Percentiles rank a stretch among this genome's conserved stretches.
These are phyloP conservation scores for Desmodesmus armatus DNA, from an alignment of 139 green algal genomes.

Conservation along the genomic window DNA sequence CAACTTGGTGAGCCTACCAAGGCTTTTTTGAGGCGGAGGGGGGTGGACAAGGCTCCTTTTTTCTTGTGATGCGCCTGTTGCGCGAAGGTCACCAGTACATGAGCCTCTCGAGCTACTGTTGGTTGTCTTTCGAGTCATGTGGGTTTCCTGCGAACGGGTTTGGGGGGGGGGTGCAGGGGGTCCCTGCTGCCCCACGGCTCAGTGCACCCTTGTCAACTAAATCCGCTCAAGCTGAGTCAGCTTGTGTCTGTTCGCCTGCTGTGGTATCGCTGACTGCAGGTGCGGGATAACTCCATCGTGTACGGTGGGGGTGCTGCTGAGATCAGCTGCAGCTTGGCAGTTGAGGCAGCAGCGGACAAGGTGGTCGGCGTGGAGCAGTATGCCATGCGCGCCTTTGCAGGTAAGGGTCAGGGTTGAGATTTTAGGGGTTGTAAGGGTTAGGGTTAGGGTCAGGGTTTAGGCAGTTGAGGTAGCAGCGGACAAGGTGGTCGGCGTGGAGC, in stretches of 20 bases:
- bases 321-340: constrained; percentile 91
- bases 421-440: too few relatives aligned
- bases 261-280: neutral
- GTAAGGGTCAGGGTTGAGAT: too few relatives aligned
- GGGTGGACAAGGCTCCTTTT: neutral
- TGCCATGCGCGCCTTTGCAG: constrained; percentile 95
- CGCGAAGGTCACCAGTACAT: too few relatives aligned
- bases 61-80: too few relatives aligned
- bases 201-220: too few relatives aligned
- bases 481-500: constrained; percentile 85
- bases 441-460: too few relatives aligned
- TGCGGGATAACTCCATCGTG: constrained; percentile 96
- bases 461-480: constrained; percentile 93
- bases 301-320: constrained; percentile 97
- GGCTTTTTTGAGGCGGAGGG: neutral
- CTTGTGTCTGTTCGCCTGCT: neutral
- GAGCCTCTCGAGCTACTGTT: too few relatives aligned
- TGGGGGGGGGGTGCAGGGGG: too few relatives aligned
- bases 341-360: constrained; percentile 90
- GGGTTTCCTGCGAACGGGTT: too few relatives aligned
- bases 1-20: constrained; percentile 94
- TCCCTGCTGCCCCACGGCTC: too few relatives aligned
- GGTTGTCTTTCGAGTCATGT: too few relatives aligned
- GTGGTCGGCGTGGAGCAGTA: constrained; percentile 94
- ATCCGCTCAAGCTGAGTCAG: too few relatives aligned